Percentiles rank a stretch among this genome's conserved stretches.
These are phyloP conservation scores for Globisporangium recalcitrans DNA, from an alignment of 352 stramenopile genomes.

Conservation along the genomic window DNA sequence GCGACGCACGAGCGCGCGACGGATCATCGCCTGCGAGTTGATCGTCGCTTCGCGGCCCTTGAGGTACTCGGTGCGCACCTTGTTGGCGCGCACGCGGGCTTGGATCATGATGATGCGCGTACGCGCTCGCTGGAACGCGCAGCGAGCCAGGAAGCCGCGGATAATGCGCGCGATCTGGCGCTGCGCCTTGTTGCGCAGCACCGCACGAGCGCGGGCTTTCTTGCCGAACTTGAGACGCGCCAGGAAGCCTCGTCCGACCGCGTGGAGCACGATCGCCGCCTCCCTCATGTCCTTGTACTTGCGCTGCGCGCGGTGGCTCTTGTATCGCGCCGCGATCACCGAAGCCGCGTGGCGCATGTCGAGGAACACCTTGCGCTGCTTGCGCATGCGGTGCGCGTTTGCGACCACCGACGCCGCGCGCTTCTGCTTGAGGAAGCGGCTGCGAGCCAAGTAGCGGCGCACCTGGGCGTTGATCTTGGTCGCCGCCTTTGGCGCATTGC, in stretches of 20 bases:
- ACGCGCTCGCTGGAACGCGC: conserved; percentile 43
- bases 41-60: conserved; percentile 83
- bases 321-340: conserved; percentile 73
- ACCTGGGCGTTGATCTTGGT: conserved; percentile 79
- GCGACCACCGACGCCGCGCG: conserved; percentile 62
- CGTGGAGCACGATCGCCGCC: conserved; percentile 72
- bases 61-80: conserved; percentile 84
- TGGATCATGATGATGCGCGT: conserved; percentile 84
- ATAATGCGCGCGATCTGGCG: conserved; percentile 67
- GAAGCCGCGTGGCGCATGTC: conserved; percentile 54
- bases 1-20: conserved; percentile 63
- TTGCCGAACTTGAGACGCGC: conserved; percentile 85
- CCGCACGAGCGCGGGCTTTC: conserved; percentile 68
- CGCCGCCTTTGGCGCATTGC: conserved; percentile 63
- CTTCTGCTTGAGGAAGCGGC: conserved; percentile 60
- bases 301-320: conserved; percentile 50
- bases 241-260: conserved; percentile 69
- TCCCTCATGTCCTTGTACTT: conserved; percentile 70
- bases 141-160: conserved; percentile 64
- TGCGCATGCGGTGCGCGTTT: conserved; percentile 68
- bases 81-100: conserved; percentile 78
- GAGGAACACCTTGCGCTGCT: conserved; percentile 58
- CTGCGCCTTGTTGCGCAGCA: conserved; percentile 74
- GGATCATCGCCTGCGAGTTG: conserved; percentile 87
- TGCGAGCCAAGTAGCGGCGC: conserved; percentile 60